These are phyloP conservation scores for Rhizophlyctis rosea DNA, from an alignment of 192 early-diverging fungal species.

Conservation along the genomic window DNA sequence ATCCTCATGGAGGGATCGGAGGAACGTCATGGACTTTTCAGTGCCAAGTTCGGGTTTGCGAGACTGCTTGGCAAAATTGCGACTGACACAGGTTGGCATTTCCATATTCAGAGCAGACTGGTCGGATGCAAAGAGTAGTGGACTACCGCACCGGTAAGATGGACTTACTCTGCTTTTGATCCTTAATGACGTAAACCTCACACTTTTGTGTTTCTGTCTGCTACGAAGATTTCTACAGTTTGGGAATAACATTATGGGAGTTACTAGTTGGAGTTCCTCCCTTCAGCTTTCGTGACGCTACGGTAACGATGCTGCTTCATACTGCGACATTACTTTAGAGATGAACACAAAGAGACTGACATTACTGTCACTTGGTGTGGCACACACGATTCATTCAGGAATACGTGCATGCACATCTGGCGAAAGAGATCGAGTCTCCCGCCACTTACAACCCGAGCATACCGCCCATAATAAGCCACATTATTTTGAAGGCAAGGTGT, in stretches of 20 bases:
- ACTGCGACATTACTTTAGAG: too few species aligned
- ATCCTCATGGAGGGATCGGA: too few species aligned
- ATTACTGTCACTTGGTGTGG: too few species aligned
- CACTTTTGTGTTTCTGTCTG: background rate
- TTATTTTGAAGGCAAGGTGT: constrained; percentile 31
- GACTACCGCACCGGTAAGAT: constrained; percentile 42
- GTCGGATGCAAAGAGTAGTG: constrained; percentile 35
- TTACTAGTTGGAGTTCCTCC: constrained; percentile 39
- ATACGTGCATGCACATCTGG: constrained; percentile 48
- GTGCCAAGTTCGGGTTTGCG: too few species aligned
- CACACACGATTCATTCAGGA: constrained; percentile 20
- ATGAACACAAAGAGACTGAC: too few species aligned
- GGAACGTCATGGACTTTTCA: too few species aligned
- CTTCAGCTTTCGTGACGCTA: constrained; percentile 39
- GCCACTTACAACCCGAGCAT: constrained; percentile 32
- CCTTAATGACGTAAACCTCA: background rate
- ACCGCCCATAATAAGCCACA: constrained; percentile 32
- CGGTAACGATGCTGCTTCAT: constrained; percentile 25
- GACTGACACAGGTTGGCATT: too few species aligned
- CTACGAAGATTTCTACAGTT: constrained; percentile 41
- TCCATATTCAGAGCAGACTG: constrained; percentile 60
- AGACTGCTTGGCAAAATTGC: too few species aligned
- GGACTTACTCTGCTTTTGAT: too few species aligned
- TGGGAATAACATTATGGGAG: constrained; percentile 53
- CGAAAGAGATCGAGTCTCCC: constrained; percentile 37